Conservation (phyloP, 352 stramenopile species). For the Phytophthora uliginosa region DNA sequence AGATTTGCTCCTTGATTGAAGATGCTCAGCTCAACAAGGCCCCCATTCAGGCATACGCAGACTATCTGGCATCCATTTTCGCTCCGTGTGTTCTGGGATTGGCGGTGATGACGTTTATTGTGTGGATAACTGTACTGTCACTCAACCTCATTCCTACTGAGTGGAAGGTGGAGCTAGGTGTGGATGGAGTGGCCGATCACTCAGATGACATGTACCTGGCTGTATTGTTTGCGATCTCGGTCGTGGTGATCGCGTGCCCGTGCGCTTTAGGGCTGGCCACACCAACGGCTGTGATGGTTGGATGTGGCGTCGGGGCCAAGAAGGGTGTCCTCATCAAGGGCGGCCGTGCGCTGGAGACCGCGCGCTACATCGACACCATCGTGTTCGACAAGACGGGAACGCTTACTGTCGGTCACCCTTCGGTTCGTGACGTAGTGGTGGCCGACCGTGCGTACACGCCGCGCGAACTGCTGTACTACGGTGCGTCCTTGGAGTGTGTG, state of each 20-base stretch:
- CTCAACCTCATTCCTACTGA: constrained; percentile 17
- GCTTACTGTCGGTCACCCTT: constrained; percentile 87
- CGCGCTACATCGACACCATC: constrained; percentile 86
- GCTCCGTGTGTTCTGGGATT: constrained; percentile 31
- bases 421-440: constrained; percentile 83
- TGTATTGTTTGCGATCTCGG: constrained; percentile 89
- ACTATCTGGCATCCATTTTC: constrained; percentile 49
- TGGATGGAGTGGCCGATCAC: constrained; percentile 49
- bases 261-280: constrained; percentile 88
- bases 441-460: constrained; percentile 70
- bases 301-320: constrained; percentile 87
- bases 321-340: constrained; percentile 93
- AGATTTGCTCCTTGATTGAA: constrained; percentile 89
- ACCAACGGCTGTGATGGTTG: constrained; percentile 91
- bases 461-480: constrained; percentile 84
- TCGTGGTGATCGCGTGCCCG: constrained; percentile 91
- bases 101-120: constrained; percentile 15
- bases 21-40: constrained; percentile 90
- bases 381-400: constrained; percentile 97
- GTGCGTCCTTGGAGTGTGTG: constrained; percentile 80
- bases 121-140: constrained; percentile 29
- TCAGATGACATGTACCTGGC: constrained; percentile 78
- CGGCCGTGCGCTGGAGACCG: constrained; percentile 80
- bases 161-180: constrained; percentile 31
- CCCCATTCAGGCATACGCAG: constrained; percentile 90